Evolutionary conservation across 2,329 filamentous ascomycete species (phyloP), one percentile per base, ranked within the genome.

Genomic region (Decorospora gaudefroyi): DNA sequence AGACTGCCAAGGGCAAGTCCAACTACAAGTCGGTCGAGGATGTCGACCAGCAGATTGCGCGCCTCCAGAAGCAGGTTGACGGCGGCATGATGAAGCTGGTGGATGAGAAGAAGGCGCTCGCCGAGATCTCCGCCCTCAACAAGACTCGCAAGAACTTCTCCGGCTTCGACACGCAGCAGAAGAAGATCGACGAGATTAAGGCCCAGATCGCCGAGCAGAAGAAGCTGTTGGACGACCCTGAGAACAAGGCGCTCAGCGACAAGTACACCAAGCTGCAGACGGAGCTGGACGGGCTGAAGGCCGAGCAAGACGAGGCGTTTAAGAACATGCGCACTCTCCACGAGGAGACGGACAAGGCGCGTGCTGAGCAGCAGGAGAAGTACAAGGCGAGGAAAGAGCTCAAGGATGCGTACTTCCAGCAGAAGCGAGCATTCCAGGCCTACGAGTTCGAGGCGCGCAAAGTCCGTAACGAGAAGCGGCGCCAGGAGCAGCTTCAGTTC

Each of bases 111-210:
- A 97, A 96, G 81, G 85, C 89, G 6, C 79, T 97, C 13, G 76
- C 81, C 36, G 90, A 96, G 63, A 86, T 96, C 61, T 88, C 87
- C 34, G 86, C 76, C 69, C 77, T 97, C 57, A 86, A 87, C 72
- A 95, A 95, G 78, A 82, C 87, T 65, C 88, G 88, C 76, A 97
- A 96, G 83, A 87, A 84, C 73, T 96, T 99, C 70, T 83, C 85
- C 46, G 82, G 84, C 51, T 87, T 97, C 64, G 90, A 95, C 48
- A 84, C 87, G 47, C 79, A 84, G 22, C 88, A 97, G 75, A 95
- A 95, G 80, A 81, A 81, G 57, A 97, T 99, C 60, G 88, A 93
- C 64, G 85, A 91, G 40, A 76, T 95, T 59, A 92, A 90, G 77
- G 80, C 84, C 53, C 88, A 95, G 75, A 90, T 96, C 65, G 86